Percentiles rank a stretch among this genome's conserved stretches.
Evolutionary conservation across 331 rosid species (phyloP).

Genomic region (Pyracantha coccinea): DNA sequence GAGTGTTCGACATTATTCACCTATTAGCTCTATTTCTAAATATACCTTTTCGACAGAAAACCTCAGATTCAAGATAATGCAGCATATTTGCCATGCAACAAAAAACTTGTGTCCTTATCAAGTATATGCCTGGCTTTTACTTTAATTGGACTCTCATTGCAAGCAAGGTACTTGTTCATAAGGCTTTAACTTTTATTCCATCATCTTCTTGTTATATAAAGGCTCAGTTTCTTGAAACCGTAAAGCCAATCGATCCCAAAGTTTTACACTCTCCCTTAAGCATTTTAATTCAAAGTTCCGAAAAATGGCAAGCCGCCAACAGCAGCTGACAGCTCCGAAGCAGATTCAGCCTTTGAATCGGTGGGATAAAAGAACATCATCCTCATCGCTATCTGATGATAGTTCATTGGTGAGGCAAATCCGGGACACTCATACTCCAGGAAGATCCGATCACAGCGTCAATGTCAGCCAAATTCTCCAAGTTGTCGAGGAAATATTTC

Average conservation of each 20-base stretch:
- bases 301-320: conserved; percentile 31
- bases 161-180: conserved; percentile 85
- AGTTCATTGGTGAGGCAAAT: conserved; percentile 62
- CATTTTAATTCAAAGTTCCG: conserved; percentile 2
- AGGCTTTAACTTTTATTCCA: conserved; percentile 44
- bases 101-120: conserved; percentile 15
- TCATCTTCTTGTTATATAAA: conserved; percentile 30
- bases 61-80: neutral
- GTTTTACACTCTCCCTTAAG: neutral
- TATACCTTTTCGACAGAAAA: conserved; percentile 9
- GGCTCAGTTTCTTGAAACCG: conserved; percentile 1
- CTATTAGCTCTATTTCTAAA: neutral
- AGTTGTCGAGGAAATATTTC: conserved; percentile 44
- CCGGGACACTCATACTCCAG: conserved; percentile 64
- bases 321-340: conserved; percentile 9
- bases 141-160: conserved; percentile 41
- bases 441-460: conserved; percentile 34
- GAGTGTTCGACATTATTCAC: neutral
- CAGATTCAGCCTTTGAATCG: neutral
- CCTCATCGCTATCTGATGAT: conserved; percentile 52
- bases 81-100: neutral
- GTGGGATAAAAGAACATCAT: conserved; percentile 37
- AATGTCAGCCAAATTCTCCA: conserved; percentile 62
- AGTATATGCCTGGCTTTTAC: conserved; percentile 32
- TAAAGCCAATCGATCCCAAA: neutral